phyloP scores from a whole-genome alignment of 2,329 filamentous ascomycete species.

The Trichoderma citrinoviride region DNA sequence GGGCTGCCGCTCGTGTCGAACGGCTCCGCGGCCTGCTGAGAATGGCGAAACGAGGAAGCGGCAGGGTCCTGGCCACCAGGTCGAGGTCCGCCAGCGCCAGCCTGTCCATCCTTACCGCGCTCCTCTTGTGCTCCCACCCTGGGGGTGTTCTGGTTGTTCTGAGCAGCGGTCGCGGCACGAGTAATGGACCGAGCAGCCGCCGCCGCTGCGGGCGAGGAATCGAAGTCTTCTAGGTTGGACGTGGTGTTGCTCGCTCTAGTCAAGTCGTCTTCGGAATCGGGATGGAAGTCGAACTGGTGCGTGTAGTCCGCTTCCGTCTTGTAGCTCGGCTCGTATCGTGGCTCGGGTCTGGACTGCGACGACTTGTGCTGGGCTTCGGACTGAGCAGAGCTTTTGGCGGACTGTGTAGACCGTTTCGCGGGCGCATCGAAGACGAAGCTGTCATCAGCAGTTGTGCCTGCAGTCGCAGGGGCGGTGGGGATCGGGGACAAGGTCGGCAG shows the following conservation, averaged over 20 bases:
- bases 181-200: conserved; percentile 54
- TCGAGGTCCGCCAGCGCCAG: conserved; percentile 33
- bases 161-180: conserved; percentile 47
- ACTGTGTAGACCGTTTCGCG: conserved; percentile 31
- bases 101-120: conserved; percentile 30
- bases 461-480: conserved; percentile 43
- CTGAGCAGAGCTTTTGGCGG: background rate
- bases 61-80: conserved; percentile 33
- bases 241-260: conserved; percentile 44
- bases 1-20: conserved; percentile 48
- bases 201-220: conserved; percentile 56
- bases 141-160: conserved; percentile 2
- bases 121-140: conserved; percentile 28
- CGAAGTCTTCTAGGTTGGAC: conserved; percentile 52
- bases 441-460: conserved; percentile 50
- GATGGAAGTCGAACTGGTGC: conserved; percentile 12
- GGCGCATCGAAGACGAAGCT: conserved; percentile 57
- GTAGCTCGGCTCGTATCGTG: conserved; percentile 23
- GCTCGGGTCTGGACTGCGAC: background rate
- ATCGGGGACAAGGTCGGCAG: conserved; percentile 57
- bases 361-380: background rate
- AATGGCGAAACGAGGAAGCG: conserved; percentile 31
- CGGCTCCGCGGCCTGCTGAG: conserved; percentile 34
- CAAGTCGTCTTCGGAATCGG: conserved; percentile 26
- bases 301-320: conserved; percentile 24